phyloP scores from a whole-genome alignment of 257 asterid genomes.

The Haberlea rhodopensis region DNA sequence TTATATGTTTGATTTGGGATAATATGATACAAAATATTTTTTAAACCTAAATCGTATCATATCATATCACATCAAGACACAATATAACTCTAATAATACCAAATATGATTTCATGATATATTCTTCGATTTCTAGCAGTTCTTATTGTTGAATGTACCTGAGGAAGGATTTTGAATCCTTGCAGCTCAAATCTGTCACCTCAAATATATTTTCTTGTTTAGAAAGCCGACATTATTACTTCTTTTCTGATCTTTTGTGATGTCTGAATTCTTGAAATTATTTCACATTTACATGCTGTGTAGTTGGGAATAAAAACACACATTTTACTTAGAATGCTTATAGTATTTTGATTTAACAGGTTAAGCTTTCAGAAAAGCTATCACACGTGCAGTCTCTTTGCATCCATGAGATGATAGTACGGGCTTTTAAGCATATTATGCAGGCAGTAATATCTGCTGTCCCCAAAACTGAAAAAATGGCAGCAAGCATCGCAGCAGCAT shows the following conservation, averaged over 20 bases:
- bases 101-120: too few relatives aligned
- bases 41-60: too few relatives aligned
- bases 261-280: conserved; percentile 6
- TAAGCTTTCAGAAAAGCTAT: conserved; percentile 90
- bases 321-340: conserved; percentile 17
- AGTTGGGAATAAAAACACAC: conserved; percentile 15
- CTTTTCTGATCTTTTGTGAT: background rate
- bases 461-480: conserved; percentile 67
- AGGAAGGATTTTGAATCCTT: too few relatives aligned
- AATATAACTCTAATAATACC: too few relatives aligned
- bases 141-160: too few relatives aligned
- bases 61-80: too few relatives aligned
- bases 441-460: conserved; percentile 79
- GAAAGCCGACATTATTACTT: conserved; percentile 1
- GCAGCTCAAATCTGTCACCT: too few relatives aligned
- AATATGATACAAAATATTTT: too few relatives aligned
- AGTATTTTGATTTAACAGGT: conserved; percentile 53
- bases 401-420: conserved; percentile 95
- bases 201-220: conserved; percentile 18
- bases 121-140: too few relatives aligned
- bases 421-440: conserved; percentile 90
- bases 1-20: too few relatives aligned
- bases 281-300: conserved; percentile 3
- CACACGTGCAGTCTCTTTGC: conserved; percentile 97
- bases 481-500: conserved; percentile 67